These are phyloP conservation scores for Escovopsis sp. DNA, from an alignment of 2,329 filamentous ascomycete species.

Conservation along the genomic window DNA sequence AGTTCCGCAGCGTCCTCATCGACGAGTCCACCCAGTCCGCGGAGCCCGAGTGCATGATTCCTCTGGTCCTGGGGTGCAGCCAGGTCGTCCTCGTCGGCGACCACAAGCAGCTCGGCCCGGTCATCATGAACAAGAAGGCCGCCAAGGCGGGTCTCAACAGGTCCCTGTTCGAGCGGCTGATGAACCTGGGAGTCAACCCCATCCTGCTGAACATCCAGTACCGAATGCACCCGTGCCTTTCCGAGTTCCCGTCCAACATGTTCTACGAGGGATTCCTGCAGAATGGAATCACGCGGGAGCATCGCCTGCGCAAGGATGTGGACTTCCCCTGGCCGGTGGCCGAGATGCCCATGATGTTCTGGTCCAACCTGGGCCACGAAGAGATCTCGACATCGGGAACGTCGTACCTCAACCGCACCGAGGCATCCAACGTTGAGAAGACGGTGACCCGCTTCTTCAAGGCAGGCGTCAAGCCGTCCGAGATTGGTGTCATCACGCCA, in stretches of 20 bases:
- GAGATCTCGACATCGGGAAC: conserved; percentile 97
- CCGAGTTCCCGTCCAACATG: conserved; percentile 98
- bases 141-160: conserved; percentile 96
- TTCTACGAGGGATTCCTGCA: conserved; percentile 97
- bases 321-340: conserved; percentile 96
- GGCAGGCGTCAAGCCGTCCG: conserved; percentile 81
- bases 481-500: conserved; percentile 95
- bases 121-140: conserved; percentile 99
- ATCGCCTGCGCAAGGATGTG: conserved; percentile 79
- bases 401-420: conserved; percentile 93
- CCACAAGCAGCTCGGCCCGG: conserved; percentile 92
- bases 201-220: conserved; percentile 96
- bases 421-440: conserved; percentile 96
- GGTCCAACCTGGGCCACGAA: conserved; percentile 94
- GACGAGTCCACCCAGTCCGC: conserved; percentile 97
- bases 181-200: conserved; percentile 77
- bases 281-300: conserved; percentile 84
- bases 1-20: conserved; percentile 94
- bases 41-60: conserved; percentile 98
- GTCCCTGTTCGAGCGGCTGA: conserved; percentile 92
- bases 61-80: conserved; percentile 91
- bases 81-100: conserved; percentile 98
- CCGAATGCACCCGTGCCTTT: conserved; percentile 96
- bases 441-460: conserved; percentile 98
- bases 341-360: conserved; percentile 99